phyloP scores from a whole-genome alignment of 75 land plant species.

The Ceratopteris richardii region DNA sequence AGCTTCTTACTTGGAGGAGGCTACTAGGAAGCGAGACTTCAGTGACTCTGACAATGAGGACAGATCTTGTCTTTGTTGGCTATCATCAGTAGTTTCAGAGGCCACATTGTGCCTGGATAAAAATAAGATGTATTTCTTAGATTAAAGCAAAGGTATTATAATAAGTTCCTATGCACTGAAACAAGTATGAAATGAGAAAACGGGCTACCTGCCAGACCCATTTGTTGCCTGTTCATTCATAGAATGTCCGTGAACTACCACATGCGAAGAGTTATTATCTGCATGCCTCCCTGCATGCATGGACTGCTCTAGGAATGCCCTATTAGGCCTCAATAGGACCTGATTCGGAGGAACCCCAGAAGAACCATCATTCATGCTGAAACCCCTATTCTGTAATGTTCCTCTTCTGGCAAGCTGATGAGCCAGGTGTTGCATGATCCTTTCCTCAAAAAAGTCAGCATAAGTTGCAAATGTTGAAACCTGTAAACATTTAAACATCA shows the following conservation, averaged over 20 bases:
- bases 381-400: constrained; percentile 37
- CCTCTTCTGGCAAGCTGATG: constrained; percentile 79
- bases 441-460: constrained; percentile 83
- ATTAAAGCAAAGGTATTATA: background rate
- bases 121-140: background rate
- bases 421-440: constrained; percentile 92
- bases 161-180: no score
- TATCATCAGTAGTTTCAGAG: constrained; percentile 7
- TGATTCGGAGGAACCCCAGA: constrained; percentile 1
- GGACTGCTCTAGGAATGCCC: background rate
- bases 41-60: constrained; percentile 82
- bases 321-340: constrained; percentile 1
- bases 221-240: no score
- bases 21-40: constrained; percentile 75
- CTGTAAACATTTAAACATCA: no score
- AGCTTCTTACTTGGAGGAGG: constrained; percentile 66
- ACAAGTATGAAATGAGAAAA: no score
- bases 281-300: background rate
- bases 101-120: constrained; percentile 8
- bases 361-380: background rate
- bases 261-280: background rate
- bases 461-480: constrained; percentile 75
- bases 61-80: constrained; percentile 41
- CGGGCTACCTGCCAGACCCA: no score
- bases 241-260: background rate